Conservation (phyloP, 2,329 filamentous ascomycete species). For the Exophiala sideris region DNA sequence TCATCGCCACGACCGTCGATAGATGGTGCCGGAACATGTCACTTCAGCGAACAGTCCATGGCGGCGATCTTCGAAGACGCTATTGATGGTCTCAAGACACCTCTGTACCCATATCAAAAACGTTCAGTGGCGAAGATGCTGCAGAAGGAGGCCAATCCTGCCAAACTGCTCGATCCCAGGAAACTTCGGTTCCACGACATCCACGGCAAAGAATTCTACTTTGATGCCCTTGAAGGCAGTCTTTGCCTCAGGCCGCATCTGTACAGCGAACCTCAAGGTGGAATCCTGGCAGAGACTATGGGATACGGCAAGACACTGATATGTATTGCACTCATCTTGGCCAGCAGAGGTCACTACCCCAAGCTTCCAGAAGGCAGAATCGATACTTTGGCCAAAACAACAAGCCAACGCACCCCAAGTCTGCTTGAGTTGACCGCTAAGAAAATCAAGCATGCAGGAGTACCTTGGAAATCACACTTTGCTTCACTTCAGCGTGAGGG, state of each 20-base stretch:
- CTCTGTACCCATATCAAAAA: slow-evolving; percentile 74
- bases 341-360: slow-evolving; percentile 68
- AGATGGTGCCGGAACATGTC: slow-evolving; percentile 31
- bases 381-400: slow-evolving; percentile 36
- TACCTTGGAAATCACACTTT: slow-evolving; percentile 69
- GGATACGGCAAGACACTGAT: slow-evolving; percentile 81
- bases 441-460: slow-evolving; percentile 60
- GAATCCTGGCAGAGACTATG: slow-evolving; percentile 48
- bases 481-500: slow-evolving; percentile 49
- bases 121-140: slow-evolving; percentile 80
- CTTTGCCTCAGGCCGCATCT: slow-evolving; percentile 64
- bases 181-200: slow-evolving; percentile 61
- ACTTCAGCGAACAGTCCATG: slow-evolving; percentile 37
- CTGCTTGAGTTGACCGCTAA: slow-evolving; percentile 74
- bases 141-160: slow-evolving; percentile 68
- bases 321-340: slow-evolving; percentile 71
- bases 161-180: slow-evolving; percentile 68
- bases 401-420: slow-evolving; percentile 54
- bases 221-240: slow-evolving; percentile 61
- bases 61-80: slow-evolving; percentile 32
- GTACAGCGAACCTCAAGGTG: slow-evolving; percentile 73
- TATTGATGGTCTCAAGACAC: slow-evolving; percentile 49
- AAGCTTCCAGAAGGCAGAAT: slow-evolving; percentile 62
- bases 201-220: slow-evolving; percentile 63
- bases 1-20: slow-evolving; percentile 37